phyloP scores from a whole-genome alignment of 768 basidiomycete genomes.

The Rhizopogon rudus region DNA sequence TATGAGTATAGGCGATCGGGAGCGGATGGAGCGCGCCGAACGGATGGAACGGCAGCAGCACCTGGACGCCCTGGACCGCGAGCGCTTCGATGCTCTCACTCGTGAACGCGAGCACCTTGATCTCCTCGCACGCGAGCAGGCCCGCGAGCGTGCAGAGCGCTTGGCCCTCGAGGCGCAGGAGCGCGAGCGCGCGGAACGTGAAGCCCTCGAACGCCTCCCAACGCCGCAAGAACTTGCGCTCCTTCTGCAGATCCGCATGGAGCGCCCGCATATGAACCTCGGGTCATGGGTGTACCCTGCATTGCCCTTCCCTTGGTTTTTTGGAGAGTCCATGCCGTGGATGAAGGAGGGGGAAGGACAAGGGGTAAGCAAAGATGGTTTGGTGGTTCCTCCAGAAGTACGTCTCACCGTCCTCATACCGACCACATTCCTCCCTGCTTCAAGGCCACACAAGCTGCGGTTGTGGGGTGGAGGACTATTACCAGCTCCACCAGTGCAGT shows the following conservation, averaged over 20 bases:
- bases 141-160: slow-evolving; percentile 9
- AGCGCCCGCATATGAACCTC: slow-evolving; percentile 23
- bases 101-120: neutral
- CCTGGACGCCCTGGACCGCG: slow-evolving; percentile 24
- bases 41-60: slow-evolving; percentile 23
- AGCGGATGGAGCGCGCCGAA: slow-evolving; percentile 25
- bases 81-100: slow-evolving; percentile 14
- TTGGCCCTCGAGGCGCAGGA: neutral
- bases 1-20: slow-evolving; percentile 4
- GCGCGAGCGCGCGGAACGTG: neutral
- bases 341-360: slow-evolving; percentile 19
- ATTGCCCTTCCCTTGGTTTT: slow-evolving; percentile 29
- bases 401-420: slow-evolving; percentile 56
- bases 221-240: slow-evolving; percentile 28
- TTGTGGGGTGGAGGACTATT: slow-evolving; percentile 67
- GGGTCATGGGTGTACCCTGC: slow-evolving; percentile 26
- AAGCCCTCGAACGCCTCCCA: slow-evolving; percentile 22
- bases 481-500: slow-evolving; percentile 31
- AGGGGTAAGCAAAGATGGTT: slow-evolving; percentile 5
- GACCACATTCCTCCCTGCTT: slow-evolving; percentile 48
- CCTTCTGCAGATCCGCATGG: slow-evolving; percentile 24
- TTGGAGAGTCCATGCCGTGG: slow-evolving; percentile 26
- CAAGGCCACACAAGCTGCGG: slow-evolving; percentile 48
- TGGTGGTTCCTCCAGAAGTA: slow-evolving; percentile 22
- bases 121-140: slow-evolving; percentile 1